phyloP scores from a whole-genome alignment of 2,329 filamentous ascomycete species.

The Aaosphaeria arxii region DNA sequence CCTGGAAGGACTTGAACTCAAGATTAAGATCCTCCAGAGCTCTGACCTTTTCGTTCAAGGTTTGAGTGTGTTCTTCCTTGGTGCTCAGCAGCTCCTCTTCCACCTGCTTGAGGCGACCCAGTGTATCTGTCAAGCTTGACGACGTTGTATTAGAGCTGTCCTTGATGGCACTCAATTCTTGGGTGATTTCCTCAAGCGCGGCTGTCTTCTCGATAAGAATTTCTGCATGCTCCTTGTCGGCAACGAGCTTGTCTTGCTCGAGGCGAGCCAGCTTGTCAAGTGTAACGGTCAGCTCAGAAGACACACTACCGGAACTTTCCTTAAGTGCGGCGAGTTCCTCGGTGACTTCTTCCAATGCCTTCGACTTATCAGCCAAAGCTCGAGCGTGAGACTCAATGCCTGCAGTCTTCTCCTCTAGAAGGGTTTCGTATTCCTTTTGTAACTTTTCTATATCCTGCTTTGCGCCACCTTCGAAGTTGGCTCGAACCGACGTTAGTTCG shows the following conservation, averaged over 20 bases:
- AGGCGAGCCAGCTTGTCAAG: conserved; percentile 20
- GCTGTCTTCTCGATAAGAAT: background rate
- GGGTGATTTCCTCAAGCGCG: background rate
- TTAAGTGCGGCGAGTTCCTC: conserved; percentile 16
- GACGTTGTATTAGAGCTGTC: background rate
- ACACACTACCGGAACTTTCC: conserved; percentile 20
- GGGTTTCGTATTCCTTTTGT: conserved; percentile 27
- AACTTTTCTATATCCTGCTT: conserved; percentile 30
- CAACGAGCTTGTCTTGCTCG: background rate
- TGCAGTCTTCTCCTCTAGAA: conserved; percentile 27
- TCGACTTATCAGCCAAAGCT: conserved; percentile 13
- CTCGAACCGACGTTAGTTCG: conserved; percentile 33
- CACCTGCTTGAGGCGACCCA: conserved; percentile 10
- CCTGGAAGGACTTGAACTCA: conserved; percentile 7
- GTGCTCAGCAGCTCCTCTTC: conserved; percentile 1
- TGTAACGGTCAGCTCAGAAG: conserved; percentile 19
- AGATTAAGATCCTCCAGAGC: conserved; percentile 10
- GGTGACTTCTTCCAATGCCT: conserved; percentile 17
- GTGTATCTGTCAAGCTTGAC: background rate
- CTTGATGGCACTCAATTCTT: background rate
- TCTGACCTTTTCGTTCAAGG: conserved; percentile 2
- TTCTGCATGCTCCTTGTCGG: background rate
- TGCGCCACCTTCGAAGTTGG: conserved; percentile 34
- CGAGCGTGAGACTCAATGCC: conserved; percentile 20
- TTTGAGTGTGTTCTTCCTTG: conserved; percentile 1